phyloP scores from a whole-genome alignment of 2,329 filamentous ascomycete species.

The Akanthomyces dipterigenus region DNA sequence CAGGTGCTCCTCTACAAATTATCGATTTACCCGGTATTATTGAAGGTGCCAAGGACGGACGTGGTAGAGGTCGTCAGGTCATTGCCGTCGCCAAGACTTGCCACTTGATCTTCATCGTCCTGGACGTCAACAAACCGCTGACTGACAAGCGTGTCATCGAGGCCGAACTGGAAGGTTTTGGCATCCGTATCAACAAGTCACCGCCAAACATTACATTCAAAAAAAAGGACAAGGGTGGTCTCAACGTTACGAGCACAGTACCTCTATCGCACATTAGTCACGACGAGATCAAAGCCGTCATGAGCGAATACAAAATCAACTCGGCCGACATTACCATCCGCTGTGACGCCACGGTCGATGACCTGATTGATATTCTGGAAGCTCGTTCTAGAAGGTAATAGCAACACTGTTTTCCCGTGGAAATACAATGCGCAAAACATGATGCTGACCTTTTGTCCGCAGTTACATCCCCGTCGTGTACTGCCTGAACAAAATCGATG shows the following conservation, averaged over 20 bases:
- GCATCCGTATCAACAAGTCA: slow-evolving; percentile 93
- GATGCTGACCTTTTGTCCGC: neutral
- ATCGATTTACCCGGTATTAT: slow-evolving; percentile 98
- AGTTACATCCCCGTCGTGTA: slow-evolving; percentile 99
- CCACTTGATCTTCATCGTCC: slow-evolving; percentile 95
- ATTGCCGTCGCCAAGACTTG: slow-evolving; percentile 99
- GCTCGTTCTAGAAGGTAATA: slow-evolving; percentile 66
- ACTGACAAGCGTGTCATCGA: slow-evolving; percentile 97
- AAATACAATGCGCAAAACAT: slow-evolving; percentile 9
- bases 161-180: slow-evolving; percentile 90
- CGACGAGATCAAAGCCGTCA: slow-evolving; percentile 96
- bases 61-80: slow-evolving; percentile 94
- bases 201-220: slow-evolving; percentile 98
- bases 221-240: slow-evolving; percentile 98
- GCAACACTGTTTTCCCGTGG: neutral
- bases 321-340: slow-evolving; percentile 96
- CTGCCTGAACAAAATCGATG: slow-evolving; percentile 97
- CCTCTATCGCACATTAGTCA: slow-evolving; percentile 87
- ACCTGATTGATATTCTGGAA: slow-evolving; percentile 92
- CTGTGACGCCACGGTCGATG: slow-evolving; percentile 95
- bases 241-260: slow-evolving; percentile 92
- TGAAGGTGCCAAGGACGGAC: slow-evolving; percentile 95
- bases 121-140: slow-evolving; percentile 97
- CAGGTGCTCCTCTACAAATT: slow-evolving; percentile 89
- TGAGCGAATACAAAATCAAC: slow-evolving; percentile 94